Percentiles rank a stretch among this genome's conserved stretches.
These are phyloP conservation scores for Colletotrichum sp. DNA, from an alignment of 2,329 filamentous ascomycete species.

Conservation along the genomic window DNA sequence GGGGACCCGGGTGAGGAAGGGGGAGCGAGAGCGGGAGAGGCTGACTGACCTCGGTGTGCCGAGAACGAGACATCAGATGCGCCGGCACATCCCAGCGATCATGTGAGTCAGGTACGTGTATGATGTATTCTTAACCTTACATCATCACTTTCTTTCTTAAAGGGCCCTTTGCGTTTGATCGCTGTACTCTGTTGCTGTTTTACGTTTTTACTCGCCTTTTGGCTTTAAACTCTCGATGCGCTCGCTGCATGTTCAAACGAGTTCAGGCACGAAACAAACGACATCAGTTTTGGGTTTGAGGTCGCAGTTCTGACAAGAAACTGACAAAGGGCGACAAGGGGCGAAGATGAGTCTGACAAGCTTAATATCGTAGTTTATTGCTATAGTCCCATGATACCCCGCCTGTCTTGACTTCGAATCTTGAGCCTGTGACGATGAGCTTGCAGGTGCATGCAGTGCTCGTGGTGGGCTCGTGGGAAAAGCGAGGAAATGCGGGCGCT, in stretches of 20 bases:
- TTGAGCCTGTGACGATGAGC: neutral
- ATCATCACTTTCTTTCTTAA: neutral
- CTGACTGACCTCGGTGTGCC: neutral
- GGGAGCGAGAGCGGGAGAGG: neutral
- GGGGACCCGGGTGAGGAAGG: neutral
- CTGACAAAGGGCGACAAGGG: neutral
- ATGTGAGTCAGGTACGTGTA: neutral
- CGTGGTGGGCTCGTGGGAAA: neutral
- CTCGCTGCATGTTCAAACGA: neutral
- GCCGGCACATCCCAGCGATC: neutral
- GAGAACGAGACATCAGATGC: neutral
- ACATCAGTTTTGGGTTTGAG: neutral
- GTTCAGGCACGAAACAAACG: neutral
- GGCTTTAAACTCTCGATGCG: neutral
- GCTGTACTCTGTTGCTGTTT: neutral
- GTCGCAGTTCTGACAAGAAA: neutral
- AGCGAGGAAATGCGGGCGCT: no score
- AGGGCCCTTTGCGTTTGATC: neutral
- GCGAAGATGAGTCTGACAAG: neutral
- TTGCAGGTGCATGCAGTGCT: neutral
- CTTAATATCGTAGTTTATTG: neutral
- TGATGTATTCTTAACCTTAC: neutral
- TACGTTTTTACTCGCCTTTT: neutral
- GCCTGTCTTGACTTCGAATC: neutral
- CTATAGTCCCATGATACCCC: neutral